Evolutionary conservation across 2,329 filamentous ascomycete species (phyloP), one percentile per base, ranked within the genome.

Genomic region (Exophiala sp.): DNA sequence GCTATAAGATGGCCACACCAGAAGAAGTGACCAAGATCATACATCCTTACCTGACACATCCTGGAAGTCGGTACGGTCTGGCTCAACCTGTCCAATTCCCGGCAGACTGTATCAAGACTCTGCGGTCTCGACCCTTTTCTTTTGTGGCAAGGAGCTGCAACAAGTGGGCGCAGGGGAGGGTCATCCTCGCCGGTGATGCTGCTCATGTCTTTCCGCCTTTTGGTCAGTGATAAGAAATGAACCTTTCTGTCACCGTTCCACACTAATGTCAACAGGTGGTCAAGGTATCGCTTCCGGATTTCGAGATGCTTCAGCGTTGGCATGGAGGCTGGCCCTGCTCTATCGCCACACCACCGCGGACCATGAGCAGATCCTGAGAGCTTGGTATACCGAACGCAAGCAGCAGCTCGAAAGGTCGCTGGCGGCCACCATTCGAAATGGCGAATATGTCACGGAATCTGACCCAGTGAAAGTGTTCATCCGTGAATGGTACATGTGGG

Each of bases 251-350:
- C n/a, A n/a, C n/a, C 19, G 18, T 29, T 13, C 27, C 5, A 24
- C 11, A 34, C 42, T 18, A 45, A 41, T 13, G 27, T 38, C 3
- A 14, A n/a, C 13, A 57, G 54, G 54, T n/a, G 70, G 69, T 1
- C 69, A 71, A 55, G 69, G 70, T 2, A 71, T 71, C 29, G 63
- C 64, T 2, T 69, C 65, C 2, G 70, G 70, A 2, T 67, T 72
- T 44, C 63, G 69, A 16, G 69, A 71, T 47, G 68, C 68, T 1
- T 50, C 60, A 8, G 59, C 61, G 1, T 56, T 72, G 2, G 62
- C 68, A 10, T 71, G 68, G 68, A 63, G 68, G 6, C 60, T 70
- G 2, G 59, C 60, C 6, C 42, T 67, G 1, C 61, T 67, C 13
- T 60, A 60, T 46, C 56, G 50, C 19, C 43, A 55, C 8, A 55